Percentiles rank a stretch among this genome's conserved stretches.
Evolutionary conservation across 73 alveolate species (phyloP).

Genomic region (Breviolum minutum): DNA sequence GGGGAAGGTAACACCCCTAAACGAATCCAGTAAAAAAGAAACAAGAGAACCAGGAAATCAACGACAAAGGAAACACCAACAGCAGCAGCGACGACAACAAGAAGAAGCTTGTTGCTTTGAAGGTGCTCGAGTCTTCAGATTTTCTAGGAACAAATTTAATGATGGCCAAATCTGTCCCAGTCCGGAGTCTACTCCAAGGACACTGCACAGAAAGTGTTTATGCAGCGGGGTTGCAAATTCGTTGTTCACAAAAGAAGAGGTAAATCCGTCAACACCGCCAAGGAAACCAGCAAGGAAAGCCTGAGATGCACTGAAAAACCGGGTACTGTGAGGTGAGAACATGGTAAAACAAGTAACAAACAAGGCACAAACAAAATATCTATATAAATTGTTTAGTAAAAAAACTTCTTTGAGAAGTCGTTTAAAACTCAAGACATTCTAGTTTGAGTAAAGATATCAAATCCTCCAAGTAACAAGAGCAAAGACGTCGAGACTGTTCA

Average conservation of each 20-base stretch:
- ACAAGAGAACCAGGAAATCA: background rate
- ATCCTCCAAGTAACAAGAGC: background rate
- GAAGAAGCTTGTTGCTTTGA: too few species aligned
- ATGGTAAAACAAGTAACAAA: too few species aligned
- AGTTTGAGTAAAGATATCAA: background rate
- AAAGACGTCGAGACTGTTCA: conserved; percentile 14
- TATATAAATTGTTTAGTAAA: too few species aligned
- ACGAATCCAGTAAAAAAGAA: too few species aligned
- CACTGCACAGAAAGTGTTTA: background rate
- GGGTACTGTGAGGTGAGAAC: background rate
- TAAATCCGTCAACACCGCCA: conserved; percentile 1
- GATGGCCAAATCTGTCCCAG: background rate
- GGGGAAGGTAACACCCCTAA: too few species aligned
- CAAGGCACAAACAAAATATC: too few species aligned
- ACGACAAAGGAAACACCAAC: background rate
- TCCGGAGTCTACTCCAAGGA: background rate
- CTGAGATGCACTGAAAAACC: background rate
- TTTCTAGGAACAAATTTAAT: background rate
- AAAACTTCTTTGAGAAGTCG: too few species aligned
- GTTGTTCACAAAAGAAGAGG: background rate
- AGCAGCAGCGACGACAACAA: background rate
- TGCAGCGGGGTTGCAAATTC: background rate
- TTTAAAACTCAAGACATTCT: too few species aligned
- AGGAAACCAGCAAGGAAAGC: conserved; percentile 43
- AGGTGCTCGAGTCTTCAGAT: background rate